Evolutionary conservation across 1,284 basidiomycete genomes (phyloP), one percentile per base, ranked within the genome.

Genomic region (Flammula alnicola): DNA sequence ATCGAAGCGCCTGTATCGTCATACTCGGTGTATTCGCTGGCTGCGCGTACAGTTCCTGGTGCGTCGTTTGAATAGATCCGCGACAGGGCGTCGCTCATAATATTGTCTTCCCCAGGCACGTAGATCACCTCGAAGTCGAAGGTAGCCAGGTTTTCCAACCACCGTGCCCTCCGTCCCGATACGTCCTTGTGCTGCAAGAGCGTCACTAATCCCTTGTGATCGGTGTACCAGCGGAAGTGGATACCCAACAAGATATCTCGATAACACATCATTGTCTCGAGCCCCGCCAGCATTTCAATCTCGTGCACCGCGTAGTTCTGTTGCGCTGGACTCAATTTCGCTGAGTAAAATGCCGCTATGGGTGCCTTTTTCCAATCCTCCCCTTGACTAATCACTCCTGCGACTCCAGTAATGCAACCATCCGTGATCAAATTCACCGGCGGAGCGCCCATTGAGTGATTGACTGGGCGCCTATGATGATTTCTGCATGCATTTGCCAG

Each of bases 111-210:
- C 11, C 36, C 35, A 29, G 36, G 45, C 22, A 47, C 26, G 16
- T 47, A 40, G 10, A 20, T 11, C 3, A 47, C 46, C 10, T 46
- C 32, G n/a, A 46, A 46, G 26, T 46, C 35, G 14, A 46, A 46
- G 8, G 14, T 19, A 9, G 12, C 23, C 12, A 38, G 12, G 10
- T 46, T 36, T 14, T 63, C 39, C 70, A 74, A 3, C 75, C 74
- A 76, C 0, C 62, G 48, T 0, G 67, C 69, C 44, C 75, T 70
- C 68, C 2, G 73, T 4, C 74, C 73, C 73, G 0, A 66, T 23
- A 74, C 25, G 8, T 64, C 58, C 26, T 62, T 60, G 42, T 76
- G 72, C 0, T 55, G 48, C 4, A 62, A 31, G 0, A 75, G 31
- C 40, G 65, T 59, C 6, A 65, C 58, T 0, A 73, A 41, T 0